A percentile compares a stretch with the other conserved stretches of the same genome.
These are phyloP conservation scores for Penicillium sp. DNA, from an alignment of 2,329 filamentous ascomycete species.

Conservation along the genomic window DNA sequence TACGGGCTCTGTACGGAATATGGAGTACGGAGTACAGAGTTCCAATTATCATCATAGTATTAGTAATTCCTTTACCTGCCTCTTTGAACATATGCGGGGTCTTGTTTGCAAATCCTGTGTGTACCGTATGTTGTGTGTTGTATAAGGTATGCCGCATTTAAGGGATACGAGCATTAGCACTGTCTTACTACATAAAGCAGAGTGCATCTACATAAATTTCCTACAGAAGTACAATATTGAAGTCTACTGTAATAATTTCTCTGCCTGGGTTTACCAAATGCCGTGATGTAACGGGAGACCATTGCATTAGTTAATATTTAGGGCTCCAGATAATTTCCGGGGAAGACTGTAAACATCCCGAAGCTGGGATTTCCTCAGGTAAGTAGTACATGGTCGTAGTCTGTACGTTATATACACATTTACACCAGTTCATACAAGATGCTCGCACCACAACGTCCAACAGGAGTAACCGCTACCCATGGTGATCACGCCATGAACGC, in stretches of 20 bases:
- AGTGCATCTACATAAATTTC: not conserved
- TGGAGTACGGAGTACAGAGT: not conserved
- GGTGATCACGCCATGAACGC: constrained; percentile 16
- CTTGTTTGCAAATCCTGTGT: not conserved
- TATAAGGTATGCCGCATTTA: not conserved
- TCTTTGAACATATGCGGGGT: not conserved
- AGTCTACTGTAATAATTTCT: not conserved
- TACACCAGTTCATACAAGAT: not conserved
- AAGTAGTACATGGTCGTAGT: not conserved
- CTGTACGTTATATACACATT: not conserved
- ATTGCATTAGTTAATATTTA: not conserved
- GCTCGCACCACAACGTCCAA: not conserved
- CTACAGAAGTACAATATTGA: not conserved
- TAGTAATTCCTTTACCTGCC: constrained; percentile 2
- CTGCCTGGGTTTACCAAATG: not conserved
- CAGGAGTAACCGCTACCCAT: not conserved
- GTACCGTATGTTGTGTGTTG: not conserved
- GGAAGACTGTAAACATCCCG: not conserved
- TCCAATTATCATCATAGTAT: not conserved
- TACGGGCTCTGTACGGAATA: too few species aligned
- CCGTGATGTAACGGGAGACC: not conserved
- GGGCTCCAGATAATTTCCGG: constrained; percentile 1
- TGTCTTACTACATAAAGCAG: not conserved
- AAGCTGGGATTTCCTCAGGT: not conserved
- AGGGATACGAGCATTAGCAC: not conserved